Base-by-base conservation (phyloP, 2,329 filamentous ascomycete genomes). In the Pseudocercospora fijiensis region DNA sequence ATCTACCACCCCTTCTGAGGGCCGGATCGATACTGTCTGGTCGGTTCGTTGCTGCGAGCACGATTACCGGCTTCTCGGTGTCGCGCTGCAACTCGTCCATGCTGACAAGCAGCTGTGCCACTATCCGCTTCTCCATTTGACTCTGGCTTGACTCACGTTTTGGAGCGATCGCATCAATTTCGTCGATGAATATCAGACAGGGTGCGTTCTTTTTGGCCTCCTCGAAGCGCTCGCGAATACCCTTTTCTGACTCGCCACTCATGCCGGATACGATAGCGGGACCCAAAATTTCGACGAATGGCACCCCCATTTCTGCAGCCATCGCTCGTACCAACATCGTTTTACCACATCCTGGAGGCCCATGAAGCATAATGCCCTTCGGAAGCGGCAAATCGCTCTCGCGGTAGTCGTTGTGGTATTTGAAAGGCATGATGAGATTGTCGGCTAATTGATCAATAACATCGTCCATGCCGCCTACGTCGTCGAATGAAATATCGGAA, bases 241-340 rank as follows among this genome's bases (percentile, higher is more conserved):
- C 91, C 79, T 93, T 93, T 76, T 96, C 91, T 0, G 90, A 94
- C 74, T 95, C 92, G 70, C 91, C 91, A 33, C 90, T 95, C 87
- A 94, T 95, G 20, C 91, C 91, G 16, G 90, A 91, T 0, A 96
- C 88, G 33, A 96, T 85, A 0, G 90, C 90, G 0, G 91, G 90
- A 0, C 90, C 91, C 0, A 90, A 89, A n/a, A 95, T 88, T 1
- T 91, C 85, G 64, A 96, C 89, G 72, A 92, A 94, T 0, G 91
- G 88, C 2, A 92, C 86, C 1, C 88, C 88, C 20, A 93, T 80
- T 66, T 88, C 86, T 1, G 90, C 89, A 2, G 91, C 91, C 70
- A 91, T 88, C 1, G 90, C 91, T 75, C 92, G 88, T 9, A 90
- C 90, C 63, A 96, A 87, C 81, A 91, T 88, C 0, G 91, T 96